A percentile compares a stretch with the other conserved stretches of the same genome.
Conservation (phyloP, 441 rosid genomes). For the Arabidopsis hybrid region DNA sequence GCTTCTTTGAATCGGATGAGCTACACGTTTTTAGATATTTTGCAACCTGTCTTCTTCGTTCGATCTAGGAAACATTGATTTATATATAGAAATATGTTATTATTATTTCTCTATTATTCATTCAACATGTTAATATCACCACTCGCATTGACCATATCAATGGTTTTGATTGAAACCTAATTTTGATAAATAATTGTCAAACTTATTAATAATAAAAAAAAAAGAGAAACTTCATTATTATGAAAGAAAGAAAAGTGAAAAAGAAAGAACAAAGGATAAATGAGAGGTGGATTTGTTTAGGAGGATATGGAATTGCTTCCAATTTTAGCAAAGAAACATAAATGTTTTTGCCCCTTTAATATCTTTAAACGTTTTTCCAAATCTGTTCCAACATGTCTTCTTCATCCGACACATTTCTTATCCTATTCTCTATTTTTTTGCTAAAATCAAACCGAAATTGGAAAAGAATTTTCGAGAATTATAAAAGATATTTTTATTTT, state of each 20-base stretch:
- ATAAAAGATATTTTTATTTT: neutral
- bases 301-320: slow-evolving; percentile 42
- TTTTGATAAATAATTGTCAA: neutral
- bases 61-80: neutral
- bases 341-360: slow-evolving; percentile 28
- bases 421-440: slow-evolving; percentile 3
- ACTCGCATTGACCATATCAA: neutral
- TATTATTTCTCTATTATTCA: neutral
- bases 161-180: neutral
- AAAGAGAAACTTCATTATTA: neutral
- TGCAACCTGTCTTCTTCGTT: slow-evolving; percentile 7
- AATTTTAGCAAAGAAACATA: slow-evolving; percentile 37
- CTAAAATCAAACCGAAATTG: neutral
- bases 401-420: slow-evolving; percentile 37
- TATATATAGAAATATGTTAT: neutral
- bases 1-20: slow-evolving; percentile 32
- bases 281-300: slow-evolving; percentile 26
- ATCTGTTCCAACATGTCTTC: slow-evolving; percentile 46
- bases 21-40: slow-evolving; percentile 36
- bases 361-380: slow-evolving; percentile 38
- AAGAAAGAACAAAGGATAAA: slow-evolving; percentile 16
- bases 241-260: neutral
- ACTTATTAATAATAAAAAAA: neutral
- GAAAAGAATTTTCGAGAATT: neutral
- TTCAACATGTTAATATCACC: neutral